Base-by-base conservation (phyloP, 2,329 filamentous ascomycete species). In the Trichoderma oligosporum region DNA sequence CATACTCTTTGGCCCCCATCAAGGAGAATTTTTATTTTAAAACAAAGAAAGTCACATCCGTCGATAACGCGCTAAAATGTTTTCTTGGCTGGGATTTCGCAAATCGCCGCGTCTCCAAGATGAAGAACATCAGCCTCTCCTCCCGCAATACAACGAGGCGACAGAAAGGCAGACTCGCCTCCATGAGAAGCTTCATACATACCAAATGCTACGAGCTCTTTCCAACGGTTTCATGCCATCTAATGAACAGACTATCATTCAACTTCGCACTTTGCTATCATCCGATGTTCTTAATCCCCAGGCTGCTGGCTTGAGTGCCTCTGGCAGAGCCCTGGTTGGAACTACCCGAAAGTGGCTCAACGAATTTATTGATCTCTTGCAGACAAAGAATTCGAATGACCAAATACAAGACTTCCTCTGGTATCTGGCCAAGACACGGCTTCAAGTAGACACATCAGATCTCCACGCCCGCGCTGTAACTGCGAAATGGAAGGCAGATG, bases 401-500 rank as follows among this genome's bases (percentile, higher is more conserved):
- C 88, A 96, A 70, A 83, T 97, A 16, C 93, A 97, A 70, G 90
- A 97, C 66, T 89, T 97, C 62, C 78, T 96, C 36, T 97, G 91
- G 91, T 91, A 87, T 65, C 72, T 96, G 45, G 77, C 84, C 61
- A 87, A 89, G 68, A 86, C 90, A n/a, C 82, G 82, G 31, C 75
- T 94, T 5, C 61, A 71, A 4, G 60, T 72, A 1, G 70, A 73
- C 41, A 60, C 67, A 6, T 65, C 63, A 4, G 64, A 70, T 18
- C 64, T 73, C 11, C 64, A 61, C 5, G 65, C 64, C 2, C 63
- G 65, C 31, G 66, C 67, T 11, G 58, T 66, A 3, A 62, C 65
- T 2, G 65, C 66, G 59, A 72, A 67, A 53, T 67, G 67, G 31
- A 69, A 65, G 59, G 70, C 70, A n/a, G 68, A 73, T 49, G 65